phyloP scores from a whole-genome alignment of 2,329 filamentous ascomycete genomes.

The Colletotrichum liriopes region DNA sequence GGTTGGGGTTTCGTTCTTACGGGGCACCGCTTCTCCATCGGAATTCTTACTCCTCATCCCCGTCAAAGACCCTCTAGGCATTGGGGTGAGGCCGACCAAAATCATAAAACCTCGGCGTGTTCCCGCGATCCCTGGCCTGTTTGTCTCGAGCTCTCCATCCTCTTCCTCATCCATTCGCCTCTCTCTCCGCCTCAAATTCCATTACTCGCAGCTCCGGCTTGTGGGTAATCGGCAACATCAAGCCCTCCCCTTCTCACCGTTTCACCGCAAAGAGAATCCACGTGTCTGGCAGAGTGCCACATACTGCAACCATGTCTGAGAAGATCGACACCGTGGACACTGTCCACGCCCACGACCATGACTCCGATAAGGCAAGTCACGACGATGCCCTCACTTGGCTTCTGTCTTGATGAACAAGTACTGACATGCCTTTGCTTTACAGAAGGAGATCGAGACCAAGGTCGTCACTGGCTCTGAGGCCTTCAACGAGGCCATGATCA shows the following conservation, averaged over 20 bases:
- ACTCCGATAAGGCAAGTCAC: constrained; percentile 40
- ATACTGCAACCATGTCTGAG: constrained; percentile 31
- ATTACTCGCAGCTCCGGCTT: constrained; percentile 24
- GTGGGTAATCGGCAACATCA: constrained; percentile 33
- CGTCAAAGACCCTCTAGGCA: neutral
- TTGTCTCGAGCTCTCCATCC: constrained; percentile 38
- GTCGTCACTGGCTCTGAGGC: constrained; percentile 67
- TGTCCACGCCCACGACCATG: constrained; percentile 39
- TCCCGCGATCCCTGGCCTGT: constrained; percentile 36
- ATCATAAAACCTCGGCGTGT: constrained; percentile 43
- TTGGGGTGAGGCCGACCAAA: constrained; percentile 26
- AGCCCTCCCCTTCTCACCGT: constrained; percentile 8
- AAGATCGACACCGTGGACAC: constrained; percentile 42
- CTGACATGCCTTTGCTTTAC: constrained; percentile 23
- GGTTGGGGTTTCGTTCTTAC: constrained; percentile 27
- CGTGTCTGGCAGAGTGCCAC: constrained; percentile 24
- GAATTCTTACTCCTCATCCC: constrained; percentile 31
- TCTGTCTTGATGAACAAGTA: rapidly evolving
- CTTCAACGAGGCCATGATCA: constrained; percentile 69
- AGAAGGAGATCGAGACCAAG: constrained; percentile 54
- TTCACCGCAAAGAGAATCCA: neutral
- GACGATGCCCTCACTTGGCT: neutral
- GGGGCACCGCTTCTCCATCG: constrained; percentile 22
- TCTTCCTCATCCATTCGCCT: constrained; percentile 34
- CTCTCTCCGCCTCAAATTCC: constrained; percentile 11